Evolutionary conservation across 2,329 filamentous ascomycete genomes (phyloP), one percentile per base, ranked within the genome.

Genomic region (Fusarium lyarnte): DNA sequence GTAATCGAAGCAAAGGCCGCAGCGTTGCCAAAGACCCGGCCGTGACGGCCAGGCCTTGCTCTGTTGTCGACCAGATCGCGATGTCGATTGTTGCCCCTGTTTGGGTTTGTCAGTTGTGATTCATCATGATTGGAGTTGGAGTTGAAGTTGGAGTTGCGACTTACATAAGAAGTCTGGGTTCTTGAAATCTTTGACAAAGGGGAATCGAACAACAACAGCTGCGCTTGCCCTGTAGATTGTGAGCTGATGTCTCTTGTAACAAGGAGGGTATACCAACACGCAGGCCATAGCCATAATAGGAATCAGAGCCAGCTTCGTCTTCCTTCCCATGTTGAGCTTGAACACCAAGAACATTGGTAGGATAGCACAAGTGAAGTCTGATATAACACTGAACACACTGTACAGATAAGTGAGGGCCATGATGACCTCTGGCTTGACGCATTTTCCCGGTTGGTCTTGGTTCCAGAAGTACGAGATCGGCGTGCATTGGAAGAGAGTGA

Each of bases 211-310:
- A 7, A 84, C 77, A 3, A 86, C 83, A 7, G 83, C 85, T 8
- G 80, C 78, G 66, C 84, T 85, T n/a, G 84, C 84, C 27, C 84
- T 85, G 53, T 46, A 39, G 31, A 35, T 19, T 58, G 59, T 77
- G 53, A 78, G 73, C 46, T 58, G 2, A n/a, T 38, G 27, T 39
- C 39, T 36, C 25, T 14, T 39, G 17, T 25, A n/a, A 31, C 14
- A 10, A 49, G 17, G 8, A 58, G 23, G 29, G 17, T 51, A 31
- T 35, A 80, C 80, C 68, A 77, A 82, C 85, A 86, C 75, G 73
- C 88, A 88, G 33, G 88, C 90, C 81, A 91, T 85, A 11, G 84
- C 83, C 54, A 91, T 79, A 47, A 91, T 83, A 10, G 83, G 82
- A 14, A 85, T 85, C 27, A 90, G 80, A 5, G 87, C 83, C 11